Evolutionary conservation across 106 monocot species (phyloP).

Genomic region (Platanthera guangdongensis): DNA sequence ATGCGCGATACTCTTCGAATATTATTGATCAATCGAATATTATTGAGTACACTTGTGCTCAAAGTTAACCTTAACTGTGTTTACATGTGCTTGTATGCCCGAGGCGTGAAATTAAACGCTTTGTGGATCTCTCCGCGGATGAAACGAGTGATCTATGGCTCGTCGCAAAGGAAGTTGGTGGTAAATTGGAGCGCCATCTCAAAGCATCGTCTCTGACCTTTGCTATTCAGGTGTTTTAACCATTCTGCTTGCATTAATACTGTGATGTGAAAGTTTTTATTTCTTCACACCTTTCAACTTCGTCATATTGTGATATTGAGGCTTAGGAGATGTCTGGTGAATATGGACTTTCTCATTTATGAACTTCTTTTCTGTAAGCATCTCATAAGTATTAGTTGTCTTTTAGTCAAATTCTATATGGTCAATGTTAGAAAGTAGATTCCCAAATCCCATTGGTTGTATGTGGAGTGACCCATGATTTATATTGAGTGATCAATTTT

Average conservation of each 20-base stretch:
- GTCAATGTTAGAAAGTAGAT: too few relatives aligned
- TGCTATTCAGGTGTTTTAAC: conserved; percentile 59
- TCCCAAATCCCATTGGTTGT: too few relatives aligned
- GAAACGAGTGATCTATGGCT: conserved; percentile 83
- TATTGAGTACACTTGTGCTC: neutral
- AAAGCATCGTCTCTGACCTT: conserved; percentile 85
- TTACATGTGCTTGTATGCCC: conserved; percentile 93
- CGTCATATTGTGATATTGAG: too few relatives aligned
- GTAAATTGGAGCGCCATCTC: conserved; percentile 57
- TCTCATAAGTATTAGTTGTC: too few relatives aligned
- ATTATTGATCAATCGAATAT: neutral
- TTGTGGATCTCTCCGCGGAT: conserved; percentile 65
- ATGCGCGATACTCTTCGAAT: neutral
- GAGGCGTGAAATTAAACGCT: conserved; percentile 87
- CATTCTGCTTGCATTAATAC: neutral
- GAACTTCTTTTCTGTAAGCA: too few relatives aligned
- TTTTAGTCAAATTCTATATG: too few relatives aligned
- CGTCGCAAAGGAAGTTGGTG: conserved; percentile 72
- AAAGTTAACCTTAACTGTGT: conserved; percentile 44
- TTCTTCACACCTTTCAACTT: neutral
- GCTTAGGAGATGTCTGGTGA: too few relatives aligned
- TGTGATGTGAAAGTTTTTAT: neutral
- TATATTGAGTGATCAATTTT: too few relatives aligned
- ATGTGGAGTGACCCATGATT: too few relatives aligned
- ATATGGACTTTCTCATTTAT: too few relatives aligned